A percentile compares a stretch with the other conserved stretches of the same genome.
phyloP scores from a whole-genome alignment of 768 basidiomycete genomes.

The Roridomyces roridus region DNA sequence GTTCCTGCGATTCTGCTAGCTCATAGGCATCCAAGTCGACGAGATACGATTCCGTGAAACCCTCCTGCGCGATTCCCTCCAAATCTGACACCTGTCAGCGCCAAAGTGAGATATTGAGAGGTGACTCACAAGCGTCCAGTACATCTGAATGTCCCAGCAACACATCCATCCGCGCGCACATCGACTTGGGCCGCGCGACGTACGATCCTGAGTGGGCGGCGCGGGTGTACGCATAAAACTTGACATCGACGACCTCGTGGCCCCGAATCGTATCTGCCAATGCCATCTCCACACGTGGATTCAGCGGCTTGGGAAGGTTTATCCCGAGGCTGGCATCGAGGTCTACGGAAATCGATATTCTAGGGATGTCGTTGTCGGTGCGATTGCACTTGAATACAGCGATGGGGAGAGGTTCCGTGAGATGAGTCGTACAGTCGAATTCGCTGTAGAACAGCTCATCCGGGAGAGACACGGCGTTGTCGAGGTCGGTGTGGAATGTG shows the following conservation, averaged over 20 bases:
- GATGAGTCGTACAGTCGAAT: background rate
- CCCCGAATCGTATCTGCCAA: conserved; percentile 14
- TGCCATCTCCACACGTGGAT: background rate
- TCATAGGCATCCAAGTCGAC: conserved; percentile 8
- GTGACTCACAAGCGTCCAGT: conserved; percentile 6
- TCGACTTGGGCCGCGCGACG: conserved; percentile 7
- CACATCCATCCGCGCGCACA: conserved; percentile 11
- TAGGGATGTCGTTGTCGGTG: background rate
- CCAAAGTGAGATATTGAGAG: too few species aligned
- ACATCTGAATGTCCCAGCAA: conserved; percentile 7
- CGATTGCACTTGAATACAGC: conserved; percentile 1
- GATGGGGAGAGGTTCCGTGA: background rate
- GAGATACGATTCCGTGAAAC: conserved; percentile 5
- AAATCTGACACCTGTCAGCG: background rate
- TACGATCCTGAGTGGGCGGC: background rate
- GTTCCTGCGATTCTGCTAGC: background rate
- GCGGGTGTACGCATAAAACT: conserved; percentile 21
- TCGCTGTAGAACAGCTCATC: background rate
- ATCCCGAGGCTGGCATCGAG: background rate
- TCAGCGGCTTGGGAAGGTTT: background rate
- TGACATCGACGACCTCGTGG: conserved; percentile 13
- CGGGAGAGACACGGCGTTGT: background rate
- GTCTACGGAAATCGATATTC: background rate
- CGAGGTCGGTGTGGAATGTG: background rate
- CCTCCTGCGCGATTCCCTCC: background rate